Evolutionary conservation across 139 green algal species (phyloP), one percentile per base, ranked within the genome.

Genomic region (Asterochloris sp.): DNA sequence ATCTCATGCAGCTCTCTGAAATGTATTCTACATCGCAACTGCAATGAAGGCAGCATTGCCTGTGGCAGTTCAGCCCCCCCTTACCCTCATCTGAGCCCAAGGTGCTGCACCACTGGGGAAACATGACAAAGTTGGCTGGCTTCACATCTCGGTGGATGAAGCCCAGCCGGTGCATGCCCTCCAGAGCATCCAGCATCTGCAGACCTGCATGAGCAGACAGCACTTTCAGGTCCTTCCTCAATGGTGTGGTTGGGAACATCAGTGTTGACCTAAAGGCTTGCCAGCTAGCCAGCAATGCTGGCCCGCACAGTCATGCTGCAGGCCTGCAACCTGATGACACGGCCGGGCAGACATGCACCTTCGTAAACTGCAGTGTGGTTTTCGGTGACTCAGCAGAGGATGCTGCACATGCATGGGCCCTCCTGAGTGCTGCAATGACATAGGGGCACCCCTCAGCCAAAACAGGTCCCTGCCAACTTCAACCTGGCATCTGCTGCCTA

Each of bases 131-230:
- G 85, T 97, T 97, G 28, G 94, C 91, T 26, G 93, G 94, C 85
- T 97, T 97, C 24, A 97, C 90, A 78, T 97, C 94, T 0, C 94
- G 79, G 85, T 97, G 92, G 60, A 97, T 88, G 69, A 85, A 92
- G 17, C 92, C 91, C 67, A 74, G 73, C 15, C 61, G 62, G 79
- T 97, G 94, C 82, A 95, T 71, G 21, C 82, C 80, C 86, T 94
- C 78, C 78, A 97, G 86, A 1, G 89, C 89, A 12, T 67, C 73
- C 73, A 97, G 87, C 77, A 81, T 81, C 17, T 21, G 62, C 63
- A 81, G 28, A 38, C 77, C 77, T 81, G 63, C 26, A 73, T 15
- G 19, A 10, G 17, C 66, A 71, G 69, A 38, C 24, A 19, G 24
- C n/a, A 24, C 26, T n/a, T n/a, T n/a, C n/a, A n/a, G n/a, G n/a